phyloP scores from a whole-genome alignment of 306 rosid genomes.

The Cyamopsis tetragonoloba region DNA sequence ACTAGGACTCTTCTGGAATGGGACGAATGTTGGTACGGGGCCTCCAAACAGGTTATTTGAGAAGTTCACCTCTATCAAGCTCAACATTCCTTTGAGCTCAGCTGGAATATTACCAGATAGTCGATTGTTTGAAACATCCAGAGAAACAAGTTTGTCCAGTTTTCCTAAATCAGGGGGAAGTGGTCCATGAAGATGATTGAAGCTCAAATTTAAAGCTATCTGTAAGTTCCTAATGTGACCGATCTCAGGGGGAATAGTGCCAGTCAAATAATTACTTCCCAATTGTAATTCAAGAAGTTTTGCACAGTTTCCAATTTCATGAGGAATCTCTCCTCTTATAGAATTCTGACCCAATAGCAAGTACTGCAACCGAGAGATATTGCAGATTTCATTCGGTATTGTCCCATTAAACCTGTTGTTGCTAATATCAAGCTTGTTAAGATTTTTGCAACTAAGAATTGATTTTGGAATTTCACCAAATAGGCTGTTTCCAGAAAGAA shows the following conservation, averaged over 20 bases:
- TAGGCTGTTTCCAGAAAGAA: constrained; percentile 76
- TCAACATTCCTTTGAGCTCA: constrained; percentile 90
- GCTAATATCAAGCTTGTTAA: constrained; percentile 93
- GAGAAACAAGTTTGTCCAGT: constrained; percentile 92
- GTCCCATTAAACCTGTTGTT: constrained; percentile 88
- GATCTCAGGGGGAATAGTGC: constrained; percentile 54
- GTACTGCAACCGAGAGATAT: constrained; percentile 82
- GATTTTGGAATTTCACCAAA: constrained; percentile 79
- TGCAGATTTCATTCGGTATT: constrained; percentile 81
- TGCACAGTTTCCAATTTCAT: constrained; percentile 78
- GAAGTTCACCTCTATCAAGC: constrained; percentile 96
- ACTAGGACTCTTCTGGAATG: constrained; percentile 88
- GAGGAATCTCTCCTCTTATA: constrained; percentile 86
- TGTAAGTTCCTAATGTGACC: constrained; percentile 95
- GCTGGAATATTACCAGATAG: constrained; percentile 74
- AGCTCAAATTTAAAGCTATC: constrained; percentile 92
- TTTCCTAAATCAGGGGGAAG: constrained; percentile 81
- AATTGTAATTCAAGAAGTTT: constrained; percentile 80
- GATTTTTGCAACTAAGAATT: constrained; percentile 75
- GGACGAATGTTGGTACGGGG: constrained; percentile 72
- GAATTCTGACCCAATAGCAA: constrained; percentile 87
- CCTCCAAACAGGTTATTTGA: constrained; percentile 83
- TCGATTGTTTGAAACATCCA: constrained; percentile 84
- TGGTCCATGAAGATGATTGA: constrained; percentile 79
- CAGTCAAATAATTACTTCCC: constrained; percentile 87